phyloP scores from a whole-genome alignment of 495 filamentous ascomycete genomes.

The Pyrenula aspistea region DNA sequence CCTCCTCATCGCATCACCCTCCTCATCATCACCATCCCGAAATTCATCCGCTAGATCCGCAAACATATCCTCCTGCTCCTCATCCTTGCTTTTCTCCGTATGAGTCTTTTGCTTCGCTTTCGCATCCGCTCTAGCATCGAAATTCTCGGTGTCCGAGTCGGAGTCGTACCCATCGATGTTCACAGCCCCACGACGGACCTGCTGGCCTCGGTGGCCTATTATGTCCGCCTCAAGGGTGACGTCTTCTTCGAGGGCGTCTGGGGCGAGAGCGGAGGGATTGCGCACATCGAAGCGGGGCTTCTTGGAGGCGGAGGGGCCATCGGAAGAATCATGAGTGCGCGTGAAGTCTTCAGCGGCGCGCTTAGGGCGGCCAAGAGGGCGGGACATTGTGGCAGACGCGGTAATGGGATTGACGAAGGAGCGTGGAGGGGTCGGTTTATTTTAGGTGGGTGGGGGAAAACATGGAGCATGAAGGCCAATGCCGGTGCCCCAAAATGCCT shows the following conservation, averaged over 20 bases:
- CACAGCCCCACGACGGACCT: conserved; percentile 79
- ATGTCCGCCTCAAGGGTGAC: conserved; percentile 81
- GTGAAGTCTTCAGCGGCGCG: conserved; percentile 69
- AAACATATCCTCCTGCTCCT: conserved; percentile 86
- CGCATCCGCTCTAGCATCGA: conserved; percentile 54
- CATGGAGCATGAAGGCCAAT: no score
- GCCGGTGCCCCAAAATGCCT: no score
- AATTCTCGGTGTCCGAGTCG: conserved; percentile 87
- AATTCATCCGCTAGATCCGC: conserved; percentile 58
- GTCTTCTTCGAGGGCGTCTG: conserved; percentile 67
- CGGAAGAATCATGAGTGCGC: conserved; percentile 52
- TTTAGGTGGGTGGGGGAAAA: background rate
- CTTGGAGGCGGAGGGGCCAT: conserved; percentile 44
- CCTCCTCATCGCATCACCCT: conserved; percentile 25
- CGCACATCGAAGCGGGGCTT: conserved; percentile 91
- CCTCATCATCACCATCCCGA: conserved; percentile 36
- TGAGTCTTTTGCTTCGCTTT: conserved; percentile 39
- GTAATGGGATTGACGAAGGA: background rate
- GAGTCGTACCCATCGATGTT: conserved; percentile 96
- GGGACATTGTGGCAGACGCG: conserved; percentile 46
- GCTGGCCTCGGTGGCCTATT: conserved; percentile 67
- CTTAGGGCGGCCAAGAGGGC: conserved; percentile 62
- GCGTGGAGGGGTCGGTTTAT: background rate
- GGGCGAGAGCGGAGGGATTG: conserved; percentile 81
- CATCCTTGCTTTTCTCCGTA: conserved; percentile 40